Base-by-base conservation (phyloP, 169 alveolate species). In the Miamiensis avidus region DNA sequence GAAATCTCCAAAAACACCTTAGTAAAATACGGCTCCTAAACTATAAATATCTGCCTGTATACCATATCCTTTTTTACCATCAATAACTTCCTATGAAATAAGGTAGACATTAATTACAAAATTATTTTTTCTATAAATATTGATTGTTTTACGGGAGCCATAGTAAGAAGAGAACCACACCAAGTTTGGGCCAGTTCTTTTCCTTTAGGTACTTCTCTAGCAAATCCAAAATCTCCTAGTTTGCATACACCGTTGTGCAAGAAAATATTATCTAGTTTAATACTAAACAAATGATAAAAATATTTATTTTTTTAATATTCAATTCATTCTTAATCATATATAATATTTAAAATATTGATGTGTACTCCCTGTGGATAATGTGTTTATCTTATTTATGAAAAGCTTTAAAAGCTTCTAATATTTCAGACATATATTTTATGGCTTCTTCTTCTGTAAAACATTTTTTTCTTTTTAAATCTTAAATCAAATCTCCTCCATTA, bases 371-470 rank as follows among this genome's bases (percentile, higher is more conserved):
- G 28, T 26, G 82, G 82, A 33, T 6, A 77, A 34, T 77, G 65
- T 33, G 33, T 77, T 69, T 33, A 28, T 32, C 34, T 31, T 11
- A 32, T 77, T 1, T 33, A 33, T 77, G 82, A 20, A 77, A 33
- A 77, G 34, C 82, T 25, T 77, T 33, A 77, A 77, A 77, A 25
- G 74, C 82, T 20, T 33, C 64, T 29, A 77, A 77, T 32, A 77
- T 64, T 29, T 77, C 30, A 30, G 29, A 28, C 0, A 77, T 29
- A 77, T 77, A 77, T 26, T 33, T 31, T 30, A 33, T 30, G 33
- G 82, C 82, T 77, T 77, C 72, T 34, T 77, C 64, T 77, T 77
- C 82, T 28, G 82, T 25, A 77, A 77, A 33, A 31, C 25, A 25
- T 34, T 33, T 33, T 26, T 77, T 33, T 33, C 64, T 29, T 31